A percentile compares a stretch with the other conserved stretches of the same genome.
These are phyloP conservation scores for Ulota crispa DNA, from an alignment of 225 moss, liverwort and hornwort species.

Conservation along the genomic window DNA sequence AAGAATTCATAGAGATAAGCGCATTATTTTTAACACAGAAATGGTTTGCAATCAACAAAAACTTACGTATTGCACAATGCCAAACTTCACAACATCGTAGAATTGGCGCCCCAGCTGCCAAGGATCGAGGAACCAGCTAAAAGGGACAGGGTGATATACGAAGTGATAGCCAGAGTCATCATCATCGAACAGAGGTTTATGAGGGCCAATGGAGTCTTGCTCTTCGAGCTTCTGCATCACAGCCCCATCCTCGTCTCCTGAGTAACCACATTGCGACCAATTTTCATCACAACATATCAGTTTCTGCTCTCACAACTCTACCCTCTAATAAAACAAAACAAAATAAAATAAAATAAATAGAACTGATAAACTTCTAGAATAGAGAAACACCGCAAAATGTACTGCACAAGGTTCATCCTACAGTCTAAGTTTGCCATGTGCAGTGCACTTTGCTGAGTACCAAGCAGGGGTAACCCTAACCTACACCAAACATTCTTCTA, in stretches of 20 bases:
- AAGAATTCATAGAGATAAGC: neutral
- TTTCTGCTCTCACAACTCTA: neutral
- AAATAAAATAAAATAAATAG: too few species aligned
- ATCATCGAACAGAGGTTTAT: constrained; percentile 51
- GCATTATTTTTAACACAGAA: neutral
- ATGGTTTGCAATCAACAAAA: neutral
- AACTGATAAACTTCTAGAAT: too few species aligned
- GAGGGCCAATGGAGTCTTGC: constrained; percentile 69
- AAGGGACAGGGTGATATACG: constrained; percentile 69
- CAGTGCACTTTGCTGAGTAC: too few species aligned
- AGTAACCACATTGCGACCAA: constrained; percentile 12
- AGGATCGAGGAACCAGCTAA: constrained; percentile 78
- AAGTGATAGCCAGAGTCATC: constrained; percentile 44
- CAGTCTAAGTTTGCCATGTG: too few species aligned
- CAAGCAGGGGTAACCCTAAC: too few species aligned
- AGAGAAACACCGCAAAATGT: too few species aligned
- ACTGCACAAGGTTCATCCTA: too few species aligned
- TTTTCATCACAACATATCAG: constrained; percentile 12
- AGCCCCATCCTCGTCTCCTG: constrained; percentile 71
- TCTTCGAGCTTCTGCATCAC: constrained; percentile 66
- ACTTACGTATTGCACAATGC: constrained; percentile 97
- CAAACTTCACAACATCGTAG: constrained; percentile 76
- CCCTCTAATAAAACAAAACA: neutral
- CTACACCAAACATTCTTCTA: too few species aligned
- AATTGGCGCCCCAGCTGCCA: constrained; percentile 86